Percentiles rank a stretch among this genome's conserved stretches.
These are phyloP conservation scores for Zygoascus sp. DNA, from an alignment of 1,139 yeast genomes.

Conservation along the genomic window DNA sequence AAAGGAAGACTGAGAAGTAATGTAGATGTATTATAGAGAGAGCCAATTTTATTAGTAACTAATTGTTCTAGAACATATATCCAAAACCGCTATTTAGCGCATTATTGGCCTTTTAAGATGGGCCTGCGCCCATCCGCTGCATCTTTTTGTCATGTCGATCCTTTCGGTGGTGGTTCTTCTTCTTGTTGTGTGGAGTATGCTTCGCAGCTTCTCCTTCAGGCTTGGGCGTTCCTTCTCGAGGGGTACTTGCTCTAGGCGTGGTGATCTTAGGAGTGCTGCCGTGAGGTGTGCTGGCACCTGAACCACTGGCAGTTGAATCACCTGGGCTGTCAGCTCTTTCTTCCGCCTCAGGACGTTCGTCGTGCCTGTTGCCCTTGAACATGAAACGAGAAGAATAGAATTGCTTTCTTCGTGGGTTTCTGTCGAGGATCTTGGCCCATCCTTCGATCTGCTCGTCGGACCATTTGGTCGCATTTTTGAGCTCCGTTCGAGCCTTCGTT, in stretches of 20 bases:
- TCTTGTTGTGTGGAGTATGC: slow-evolving; percentile 10
- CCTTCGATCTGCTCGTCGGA: slow-evolving; percentile 90
- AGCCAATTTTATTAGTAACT: too few relatives aligned
- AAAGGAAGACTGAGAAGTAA: slow-evolving; percentile 28
- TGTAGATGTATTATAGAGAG: neutral
- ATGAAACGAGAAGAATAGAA: slow-evolving; percentile 56
- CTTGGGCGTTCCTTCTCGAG: neutral
- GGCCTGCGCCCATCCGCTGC: slow-evolving; percentile 11
- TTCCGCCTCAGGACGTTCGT: neutral
- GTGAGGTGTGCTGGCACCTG: neutral
- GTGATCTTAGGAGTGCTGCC: too few relatives aligned
- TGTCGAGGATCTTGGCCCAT: slow-evolving; percentile 75
- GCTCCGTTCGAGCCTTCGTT: slow-evolving; percentile 46
- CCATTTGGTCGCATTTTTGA: slow-evolving; percentile 59
- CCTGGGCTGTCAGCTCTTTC: neutral
- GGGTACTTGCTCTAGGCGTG: neutral
- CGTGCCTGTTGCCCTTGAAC: slow-evolving; percentile 32
- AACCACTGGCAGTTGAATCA: neutral
- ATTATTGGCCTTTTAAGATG: neutral
- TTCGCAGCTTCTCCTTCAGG: neutral
- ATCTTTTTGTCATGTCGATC: slow-evolving; percentile 11
- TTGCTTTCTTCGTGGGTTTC: slow-evolving; percentile 50
- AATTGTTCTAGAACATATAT: too few relatives aligned
- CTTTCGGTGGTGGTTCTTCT: slow-evolving; percentile 12
- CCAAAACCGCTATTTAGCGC: too few relatives aligned